A percentile compares a stretch with the other conserved stretches of the same genome.
phyloP scores from a whole-genome alignment of 441 rosid species.

The Bruguiera hainesii region DNA sequence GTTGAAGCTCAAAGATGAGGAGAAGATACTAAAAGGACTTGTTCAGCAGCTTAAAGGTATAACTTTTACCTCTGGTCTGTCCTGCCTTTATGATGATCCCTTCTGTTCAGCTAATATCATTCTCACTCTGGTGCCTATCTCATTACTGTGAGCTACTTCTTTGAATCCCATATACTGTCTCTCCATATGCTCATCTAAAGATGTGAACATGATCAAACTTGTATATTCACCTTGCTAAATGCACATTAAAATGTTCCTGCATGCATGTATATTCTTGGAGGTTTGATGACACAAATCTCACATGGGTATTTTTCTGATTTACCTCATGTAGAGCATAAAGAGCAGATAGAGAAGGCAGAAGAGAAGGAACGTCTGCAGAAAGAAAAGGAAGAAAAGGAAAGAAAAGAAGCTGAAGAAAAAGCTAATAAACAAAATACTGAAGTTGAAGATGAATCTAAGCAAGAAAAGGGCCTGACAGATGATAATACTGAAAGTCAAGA shows the following conservation, averaged over 20 bases:
- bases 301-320: background rate
- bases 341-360: slow-evolving; percentile 86
- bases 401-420: slow-evolving; percentile 66
- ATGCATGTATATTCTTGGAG: background rate
- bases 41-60: slow-evolving; percentile 88
- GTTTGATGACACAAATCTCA: background rate
- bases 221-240: background rate
- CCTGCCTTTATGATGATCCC: background rate
- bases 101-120: background rate
- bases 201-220: slow-evolving; percentile 5
- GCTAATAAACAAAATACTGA: slow-evolving; percentile 33
- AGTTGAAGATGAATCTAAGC: slow-evolving; percentile 37
- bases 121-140: background rate
- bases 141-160: background rate
- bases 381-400: slow-evolving; percentile 80
- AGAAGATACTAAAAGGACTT: slow-evolving; percentile 66
- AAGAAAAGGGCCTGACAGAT: slow-evolving; percentile 26
- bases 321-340: slow-evolving; percentile 59
- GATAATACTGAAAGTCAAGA: slow-evolving; percentile 36
- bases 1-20: slow-evolving; percentile 60
- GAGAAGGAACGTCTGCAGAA: slow-evolving; percentile 74
- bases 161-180: background rate
- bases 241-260: background rate
- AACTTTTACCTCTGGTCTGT: slow-evolving; percentile 8
- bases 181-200: background rate